Percentiles rank a stretch among this genome's conserved stretches.
Evolutionary conservation across 2,329 filamentous ascomycete genomes (phyloP).

Genomic region (Ophiostoma sp.): DNA sequence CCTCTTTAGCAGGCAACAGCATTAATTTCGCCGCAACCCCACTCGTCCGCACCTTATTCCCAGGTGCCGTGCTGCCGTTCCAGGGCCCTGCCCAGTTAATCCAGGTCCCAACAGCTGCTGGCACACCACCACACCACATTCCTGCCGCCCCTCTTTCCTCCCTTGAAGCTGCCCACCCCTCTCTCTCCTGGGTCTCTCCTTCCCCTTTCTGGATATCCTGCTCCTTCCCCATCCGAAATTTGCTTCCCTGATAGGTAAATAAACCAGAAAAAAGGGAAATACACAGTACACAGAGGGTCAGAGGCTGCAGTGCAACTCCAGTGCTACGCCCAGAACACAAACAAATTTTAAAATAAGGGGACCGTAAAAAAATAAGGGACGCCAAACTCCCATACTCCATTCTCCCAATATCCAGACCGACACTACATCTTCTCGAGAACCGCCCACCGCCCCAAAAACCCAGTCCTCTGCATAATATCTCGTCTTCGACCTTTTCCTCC

Average conservation of each 20-base stretch:
- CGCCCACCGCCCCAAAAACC: constrained; percentile 23
- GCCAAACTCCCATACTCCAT: neutral
- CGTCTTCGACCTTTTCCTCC: constrained; percentile 4
- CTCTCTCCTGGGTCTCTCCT: constrained; percentile 15
- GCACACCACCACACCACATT: neutral
- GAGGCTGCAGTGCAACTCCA: constrained; percentile 15
- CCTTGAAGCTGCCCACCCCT: constrained; percentile 17
- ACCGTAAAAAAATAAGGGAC: constrained; percentile 24
- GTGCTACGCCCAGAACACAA: constrained; percentile 19
- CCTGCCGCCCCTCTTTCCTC: constrained; percentile 15
- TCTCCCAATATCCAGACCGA: constrained; percentile 11
- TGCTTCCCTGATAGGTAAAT: constrained; percentile 24
- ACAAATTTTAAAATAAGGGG: constrained; percentile 28
- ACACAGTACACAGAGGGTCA: constrained; percentile 6
- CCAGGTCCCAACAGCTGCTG: neutral
- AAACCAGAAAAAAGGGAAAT: constrained; percentile 16
- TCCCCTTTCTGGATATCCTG: constrained; percentile 15
- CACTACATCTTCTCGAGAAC: constrained; percentile 22
- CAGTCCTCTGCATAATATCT: constrained; percentile 21
- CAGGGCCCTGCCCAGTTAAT: neutral
- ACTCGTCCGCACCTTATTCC: neutral
- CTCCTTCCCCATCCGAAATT: constrained; percentile 27
- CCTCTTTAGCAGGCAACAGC: constrained; percentile 11
- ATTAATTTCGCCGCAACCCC: constrained; percentile 20
- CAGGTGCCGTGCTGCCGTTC: neutral